Conservation (phyloP, 2,329 filamentous ascomycete genomes). For the Exutisphaerella laricina region DNA sequence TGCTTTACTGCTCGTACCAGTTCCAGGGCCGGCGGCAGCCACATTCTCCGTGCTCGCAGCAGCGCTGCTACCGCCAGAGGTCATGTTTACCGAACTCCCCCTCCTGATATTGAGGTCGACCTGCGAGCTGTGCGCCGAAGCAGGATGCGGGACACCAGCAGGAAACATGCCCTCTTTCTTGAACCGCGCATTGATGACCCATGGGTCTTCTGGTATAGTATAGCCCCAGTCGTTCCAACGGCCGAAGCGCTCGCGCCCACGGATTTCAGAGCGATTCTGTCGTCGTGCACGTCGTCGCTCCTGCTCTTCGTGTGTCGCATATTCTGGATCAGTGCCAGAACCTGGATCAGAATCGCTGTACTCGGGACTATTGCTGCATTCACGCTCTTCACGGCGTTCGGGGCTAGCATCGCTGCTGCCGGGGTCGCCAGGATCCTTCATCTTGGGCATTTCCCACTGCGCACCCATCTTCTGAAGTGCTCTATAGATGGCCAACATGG, state of each 20-base stretch:
- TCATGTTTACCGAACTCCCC: conserved; percentile 25
- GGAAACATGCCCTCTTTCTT: conserved; percentile 69
- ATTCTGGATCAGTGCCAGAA: conserved; percentile 36
- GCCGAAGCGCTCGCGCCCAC: conserved; percentile 39
- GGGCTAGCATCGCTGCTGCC: conserved; percentile 35
- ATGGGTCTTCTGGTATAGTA: conserved; percentile 81
- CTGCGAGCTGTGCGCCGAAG: conserved; percentile 45
- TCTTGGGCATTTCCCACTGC: conserved; percentile 64
- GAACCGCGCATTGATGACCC: conserved; percentile 90
- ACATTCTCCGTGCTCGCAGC: conserved; percentile 28
- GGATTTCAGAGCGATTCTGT: conserved; percentile 15
- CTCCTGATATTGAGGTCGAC: conserved; percentile 39
- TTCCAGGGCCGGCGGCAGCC: conserved; percentile 20
- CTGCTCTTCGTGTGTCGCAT: conserved; percentile 34
- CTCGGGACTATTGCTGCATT: conserved; percentile 32
- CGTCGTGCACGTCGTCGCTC: conserved; percentile 27
- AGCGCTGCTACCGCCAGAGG: conserved; percentile 21
- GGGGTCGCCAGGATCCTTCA: conserved; percentile 29
- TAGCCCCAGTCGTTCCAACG: conserved; percentile 58
- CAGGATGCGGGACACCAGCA: conserved; percentile 45
- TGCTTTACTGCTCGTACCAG: conserved; percentile 5
- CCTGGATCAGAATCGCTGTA: conserved; percentile 37
- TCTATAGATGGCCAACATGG: conserved; percentile 91
- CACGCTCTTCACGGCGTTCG: conserved; percentile 20
- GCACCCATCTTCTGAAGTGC: conserved; percentile 82